Evolutionary conservation across 805 yeast species (phyloP).

Genomic region (Yarrowia sp.): DNA sequence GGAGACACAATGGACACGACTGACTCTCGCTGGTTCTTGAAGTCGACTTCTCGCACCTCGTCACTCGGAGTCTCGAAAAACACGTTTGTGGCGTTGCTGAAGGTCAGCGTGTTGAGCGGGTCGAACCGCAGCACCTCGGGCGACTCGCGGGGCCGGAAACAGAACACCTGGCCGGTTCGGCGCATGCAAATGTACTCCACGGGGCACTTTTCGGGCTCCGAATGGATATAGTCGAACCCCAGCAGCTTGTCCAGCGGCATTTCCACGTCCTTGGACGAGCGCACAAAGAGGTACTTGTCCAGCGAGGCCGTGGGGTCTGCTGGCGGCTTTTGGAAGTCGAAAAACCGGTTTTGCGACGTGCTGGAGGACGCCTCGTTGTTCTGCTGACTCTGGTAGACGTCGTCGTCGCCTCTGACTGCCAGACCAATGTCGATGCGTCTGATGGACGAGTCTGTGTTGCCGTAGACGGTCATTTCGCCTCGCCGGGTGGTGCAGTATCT

Average conservation of each 20-base stretch:
- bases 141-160: constrained; percentile 75
- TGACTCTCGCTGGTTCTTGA: constrained; percentile 4
- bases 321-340: constrained; percentile 33
- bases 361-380: constrained; percentile 9
- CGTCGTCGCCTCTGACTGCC: constrained; percentile 2
- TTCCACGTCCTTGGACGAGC: constrained; percentile 21
- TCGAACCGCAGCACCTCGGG: constrained; percentile 69
- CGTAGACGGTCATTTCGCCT: constrained; percentile 73
- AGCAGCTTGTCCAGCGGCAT: constrained; percentile 18
- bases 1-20: constrained; percentile 5
- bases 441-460: constrained; percentile 23
- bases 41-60: not conserved
- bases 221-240: constrained; percentile 35
- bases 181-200: constrained; percentile 84
- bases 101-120: constrained; percentile 54
- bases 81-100: constrained; percentile 43
- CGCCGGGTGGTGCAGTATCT: constrained; percentile 60
- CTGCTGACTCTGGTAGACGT: constrained; percentile 21
- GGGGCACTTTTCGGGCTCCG: constrained; percentile 11
- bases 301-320: constrained; percentile 5
- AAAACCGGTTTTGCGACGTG: constrained; percentile 26
- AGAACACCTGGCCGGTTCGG: constrained; percentile 85
- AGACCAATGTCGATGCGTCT: constrained; percentile 14
- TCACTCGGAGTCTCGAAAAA: constrained; percentile 17
- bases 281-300: constrained; percentile 27